phyloP scores from a whole-genome alignment of 108 stramenopile species.

The Fragilaria radians region DNA sequence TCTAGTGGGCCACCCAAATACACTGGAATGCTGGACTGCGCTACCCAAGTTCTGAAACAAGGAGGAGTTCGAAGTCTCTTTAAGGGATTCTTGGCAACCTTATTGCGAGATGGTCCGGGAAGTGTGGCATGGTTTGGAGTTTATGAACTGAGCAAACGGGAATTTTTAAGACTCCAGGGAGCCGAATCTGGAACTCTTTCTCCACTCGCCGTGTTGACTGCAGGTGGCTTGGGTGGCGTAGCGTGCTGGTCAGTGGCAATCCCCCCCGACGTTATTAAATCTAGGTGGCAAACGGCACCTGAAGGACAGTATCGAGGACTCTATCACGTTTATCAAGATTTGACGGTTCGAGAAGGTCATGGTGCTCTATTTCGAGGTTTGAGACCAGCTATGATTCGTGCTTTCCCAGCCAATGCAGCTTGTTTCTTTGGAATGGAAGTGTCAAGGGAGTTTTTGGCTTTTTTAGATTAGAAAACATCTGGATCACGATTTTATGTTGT shows the following conservation, averaged over 20 bases:
- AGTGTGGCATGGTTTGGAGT: constrained; percentile 78
- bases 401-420: constrained; percentile 89
- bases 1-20: constrained; percentile 35
- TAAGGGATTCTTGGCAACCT: constrained; percentile 66
- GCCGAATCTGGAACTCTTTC: constrained; percentile 55
- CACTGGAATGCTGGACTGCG: constrained; percentile 73
- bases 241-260: constrained; percentile 74
- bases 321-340: constrained; percentile 46
- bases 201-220: constrained; percentile 56
- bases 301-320: constrained; percentile 63
- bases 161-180: constrained; percentile 53
- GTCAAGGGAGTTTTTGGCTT: constrained; percentile 49
- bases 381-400: constrained; percentile 67
- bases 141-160: constrained; percentile 68
- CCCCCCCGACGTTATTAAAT: constrained; percentile 79
- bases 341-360: constrained; percentile 66
- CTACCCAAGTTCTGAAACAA: constrained; percentile 34
- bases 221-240: constrained; percentile 84
- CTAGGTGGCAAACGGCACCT: constrained; percentile 71
- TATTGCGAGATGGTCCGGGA: constrained; percentile 76
- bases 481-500: neutral
- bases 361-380: constrained; percentile 69
- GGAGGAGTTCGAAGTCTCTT: constrained; percentile 70
- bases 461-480: constrained; percentile 50
- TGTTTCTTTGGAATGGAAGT: constrained; percentile 90